Evolutionary conservation across 495 filamentous ascomycete genomes (phyloP).

Genomic region (Xylaria acuta): DNA sequence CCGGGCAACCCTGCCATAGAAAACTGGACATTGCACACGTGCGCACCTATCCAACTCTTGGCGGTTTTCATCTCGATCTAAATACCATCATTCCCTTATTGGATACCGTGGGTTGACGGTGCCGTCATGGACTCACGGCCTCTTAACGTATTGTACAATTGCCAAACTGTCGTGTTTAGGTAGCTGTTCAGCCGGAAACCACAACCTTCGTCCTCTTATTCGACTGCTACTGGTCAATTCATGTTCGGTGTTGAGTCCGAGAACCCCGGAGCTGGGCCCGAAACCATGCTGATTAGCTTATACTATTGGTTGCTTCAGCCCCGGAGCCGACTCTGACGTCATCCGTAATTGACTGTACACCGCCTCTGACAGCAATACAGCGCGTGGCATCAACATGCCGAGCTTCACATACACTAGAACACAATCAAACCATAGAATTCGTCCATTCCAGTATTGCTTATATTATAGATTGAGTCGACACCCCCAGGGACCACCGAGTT

Average conservation of each 20-base stretch:
- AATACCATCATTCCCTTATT: neutral
- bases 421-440: no score
- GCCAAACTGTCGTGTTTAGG: no score
- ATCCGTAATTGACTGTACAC: neutral
- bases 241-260: neutral
- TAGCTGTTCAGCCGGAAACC: no score
- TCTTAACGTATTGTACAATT: neutral
- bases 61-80: neutral
- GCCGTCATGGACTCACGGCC: neutral
- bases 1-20: no score
- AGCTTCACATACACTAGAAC: neutral
- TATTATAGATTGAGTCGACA: no score
- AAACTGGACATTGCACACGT: no score
- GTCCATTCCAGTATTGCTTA: no score
- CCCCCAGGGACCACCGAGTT: no score
- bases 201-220: no score
- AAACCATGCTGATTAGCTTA: neutral
- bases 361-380: no score
- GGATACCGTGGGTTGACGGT: neutral
- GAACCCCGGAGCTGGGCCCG: neutral
- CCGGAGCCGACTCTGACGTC: neutral
- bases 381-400: neutral
- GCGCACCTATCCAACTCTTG: no score
- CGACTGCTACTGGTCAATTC: neutral
- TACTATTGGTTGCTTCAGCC: neutral